Evolutionary conservation across 1,284 basidiomycete genomes (phyloP), one percentile per base, ranked within the genome.

Genomic region (Cystobasidium sp.): DNA sequence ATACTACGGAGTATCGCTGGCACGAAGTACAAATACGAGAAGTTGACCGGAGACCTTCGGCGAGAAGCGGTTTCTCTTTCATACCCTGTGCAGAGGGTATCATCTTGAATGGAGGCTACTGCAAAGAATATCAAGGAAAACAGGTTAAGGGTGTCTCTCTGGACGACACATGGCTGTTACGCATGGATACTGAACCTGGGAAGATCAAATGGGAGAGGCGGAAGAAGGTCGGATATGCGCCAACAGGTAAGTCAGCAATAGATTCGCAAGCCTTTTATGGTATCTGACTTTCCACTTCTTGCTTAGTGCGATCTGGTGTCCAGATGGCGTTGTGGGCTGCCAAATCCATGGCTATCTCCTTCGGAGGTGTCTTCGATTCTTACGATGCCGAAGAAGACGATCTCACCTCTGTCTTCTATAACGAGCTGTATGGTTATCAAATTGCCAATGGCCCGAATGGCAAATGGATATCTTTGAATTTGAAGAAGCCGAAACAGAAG

Each of bases 121-220:
- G 91, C 80, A 97, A 97, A 81, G 91, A 93, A 81, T 97, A 96
- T 78, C 84, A 86, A 80, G 93, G 93, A 0, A 93, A 94, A 80
- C 86, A 92, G 3, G 89, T 92, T 0, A 85, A 94, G 49, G 94
- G 94, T 1, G 86, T 94, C 10, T 93, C 93, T 82, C 85, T 96
- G 4, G 93, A 95, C 46, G 94, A 97, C 80, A 92, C 91, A 0
- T 97, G 94, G 93, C 85, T 95, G 69, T 85, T 97, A n/a, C 87
- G 88, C 88, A 74, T 80, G 16, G 76, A 79, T 22, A 76, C 78
- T 3, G 62, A 64, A 31, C 53, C 75, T 24, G 84, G 88, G 4
- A 83, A 84, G 31, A 80, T 90, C 56, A 93, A 92, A 81, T 97
- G 94, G 94, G 91, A 93, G 79, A 88, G 88, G 75, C 87, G 92